These are phyloP conservation scores for Biscutella auriculata DNA, from an alignment of 441 rosid species.

Conservation along the genomic window DNA sequence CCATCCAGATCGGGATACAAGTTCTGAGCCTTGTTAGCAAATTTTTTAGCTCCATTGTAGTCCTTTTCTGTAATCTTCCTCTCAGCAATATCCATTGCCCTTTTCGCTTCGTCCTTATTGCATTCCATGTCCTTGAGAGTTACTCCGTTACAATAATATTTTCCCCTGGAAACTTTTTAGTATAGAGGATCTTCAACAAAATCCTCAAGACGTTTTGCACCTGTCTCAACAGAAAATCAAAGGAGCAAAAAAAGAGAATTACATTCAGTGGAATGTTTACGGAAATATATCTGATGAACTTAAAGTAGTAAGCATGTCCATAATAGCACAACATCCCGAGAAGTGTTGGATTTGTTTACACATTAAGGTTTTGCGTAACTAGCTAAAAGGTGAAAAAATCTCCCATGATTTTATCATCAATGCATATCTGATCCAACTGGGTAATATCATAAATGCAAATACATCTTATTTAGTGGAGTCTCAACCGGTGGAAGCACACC, in stretches of 20 bases:
- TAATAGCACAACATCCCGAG: neutral
- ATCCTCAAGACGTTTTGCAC: neutral
- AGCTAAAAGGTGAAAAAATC: neutral
- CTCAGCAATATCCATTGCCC: slow-evolving; percentile 88
- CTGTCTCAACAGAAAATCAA: slow-evolving; percentile 4
- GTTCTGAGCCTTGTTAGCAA: slow-evolving; percentile 67
- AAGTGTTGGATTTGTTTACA: slow-evolving; percentile 6
- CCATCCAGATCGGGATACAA: slow-evolving; percentile 75
- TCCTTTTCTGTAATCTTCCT: slow-evolving; percentile 59
- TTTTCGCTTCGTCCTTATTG: slow-evolving; percentile 80
- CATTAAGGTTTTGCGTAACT: neutral
- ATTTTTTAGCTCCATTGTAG: slow-evolving; percentile 62
- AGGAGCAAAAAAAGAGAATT: neutral
- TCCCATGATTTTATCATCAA: neutral
- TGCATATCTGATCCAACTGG: slow-evolving; percentile 2
- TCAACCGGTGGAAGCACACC: no score
- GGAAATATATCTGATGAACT: neutral
- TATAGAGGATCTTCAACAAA: slow-evolving; percentile 9
- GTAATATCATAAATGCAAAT: slow-evolving; percentile 5
- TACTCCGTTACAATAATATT: neutral
- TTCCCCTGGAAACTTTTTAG: neutral
- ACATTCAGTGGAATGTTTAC: neutral
- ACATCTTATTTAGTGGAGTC: no score
- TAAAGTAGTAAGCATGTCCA: neutral
- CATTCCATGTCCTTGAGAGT: slow-evolving; percentile 54